Percentiles rank a stretch among this genome's conserved stretches.
Evolutionary conservation across 192 early-diverging fungal genomes (phyloP).

Genomic region (Gorgonomyces haynaldii): DNA sequence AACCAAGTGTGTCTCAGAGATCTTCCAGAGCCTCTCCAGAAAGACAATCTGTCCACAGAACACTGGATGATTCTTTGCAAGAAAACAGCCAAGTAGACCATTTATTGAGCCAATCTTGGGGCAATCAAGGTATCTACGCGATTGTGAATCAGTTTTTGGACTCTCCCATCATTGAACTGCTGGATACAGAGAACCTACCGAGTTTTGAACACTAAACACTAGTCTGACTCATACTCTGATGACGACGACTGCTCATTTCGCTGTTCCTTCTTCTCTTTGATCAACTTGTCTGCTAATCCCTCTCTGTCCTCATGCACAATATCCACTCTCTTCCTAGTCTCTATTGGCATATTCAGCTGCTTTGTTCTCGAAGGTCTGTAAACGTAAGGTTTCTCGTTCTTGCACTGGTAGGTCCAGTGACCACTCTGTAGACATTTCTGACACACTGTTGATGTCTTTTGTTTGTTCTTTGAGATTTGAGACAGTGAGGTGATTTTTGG

Average conservation of each 20-base stretch:
- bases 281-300: neutral
- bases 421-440: neutral
- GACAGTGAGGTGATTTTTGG: conserved; percentile 1
- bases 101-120: too few species aligned
- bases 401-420: conserved; percentile 4
- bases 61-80: too few species aligned
- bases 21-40: too few species aligned
- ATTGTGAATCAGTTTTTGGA: too few species aligned
- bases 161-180: too few species aligned
- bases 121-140: too few species aligned
- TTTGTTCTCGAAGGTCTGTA: neutral
- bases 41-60: too few species aligned
- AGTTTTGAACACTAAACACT: too few species aligned
- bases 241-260: neutral
- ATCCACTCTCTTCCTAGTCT: neutral
- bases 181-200: too few species aligned
- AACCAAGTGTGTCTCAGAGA: too few species aligned
- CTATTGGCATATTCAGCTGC: neutral
- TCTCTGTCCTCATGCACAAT: neutral
- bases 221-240: too few species aligned
- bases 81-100: too few species aligned
- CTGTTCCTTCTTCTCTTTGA: neutral
- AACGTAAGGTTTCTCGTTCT: neutral
- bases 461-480: neutral
- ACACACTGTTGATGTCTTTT: neutral